Conservation (phyloP, 2,329 filamentous ascomycete species). For the Penicillium sp. region DNA sequence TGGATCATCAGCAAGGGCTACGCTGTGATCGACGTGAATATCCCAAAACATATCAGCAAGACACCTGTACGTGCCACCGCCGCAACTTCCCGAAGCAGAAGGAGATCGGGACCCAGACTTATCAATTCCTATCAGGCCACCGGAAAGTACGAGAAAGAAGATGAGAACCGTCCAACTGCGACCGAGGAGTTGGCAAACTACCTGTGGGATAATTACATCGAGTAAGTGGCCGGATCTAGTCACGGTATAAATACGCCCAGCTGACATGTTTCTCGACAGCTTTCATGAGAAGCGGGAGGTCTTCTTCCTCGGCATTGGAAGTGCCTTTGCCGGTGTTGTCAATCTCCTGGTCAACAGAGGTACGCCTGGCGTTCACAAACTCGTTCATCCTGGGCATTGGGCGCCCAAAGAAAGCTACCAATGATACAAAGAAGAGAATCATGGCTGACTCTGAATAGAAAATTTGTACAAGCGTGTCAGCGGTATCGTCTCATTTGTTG, state of each 20-base stretch:
- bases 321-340: conserved; percentile 81
- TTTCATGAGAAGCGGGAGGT: conserved; percentile 71
- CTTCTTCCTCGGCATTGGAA: conserved; percentile 86
- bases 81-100: not conserved
- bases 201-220: conserved; percentile 96
- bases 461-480: conserved; percentile 68
- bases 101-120: not conserved
- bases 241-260: not conserved
- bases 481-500: conserved; percentile 80
- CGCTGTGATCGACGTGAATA: conserved; percentile 86
- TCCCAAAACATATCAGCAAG: conserved; percentile 75
- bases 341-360: conserved; percentile 77
- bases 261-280: conserved; percentile 40
- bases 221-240: conserved; percentile 52
- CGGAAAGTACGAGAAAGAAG: conserved; percentile 51
- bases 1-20: conserved; percentile 80
- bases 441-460: conserved; percentile 40
- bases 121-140: conserved; percentile 22
- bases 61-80: conserved; percentile 56
- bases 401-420: not conserved
- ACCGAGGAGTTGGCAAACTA: conserved; percentile 77
- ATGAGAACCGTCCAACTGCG: conserved; percentile 56
- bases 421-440: not conserved
- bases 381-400: not conserved
- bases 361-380: conserved; percentile 43